Percentiles rank a stretch among this genome's conserved stretches.
These are phyloP conservation scores for Sequoiadendron giganteum DNA, from an alignment of 75 land plant species.

Conservation along the genomic window DNA sequence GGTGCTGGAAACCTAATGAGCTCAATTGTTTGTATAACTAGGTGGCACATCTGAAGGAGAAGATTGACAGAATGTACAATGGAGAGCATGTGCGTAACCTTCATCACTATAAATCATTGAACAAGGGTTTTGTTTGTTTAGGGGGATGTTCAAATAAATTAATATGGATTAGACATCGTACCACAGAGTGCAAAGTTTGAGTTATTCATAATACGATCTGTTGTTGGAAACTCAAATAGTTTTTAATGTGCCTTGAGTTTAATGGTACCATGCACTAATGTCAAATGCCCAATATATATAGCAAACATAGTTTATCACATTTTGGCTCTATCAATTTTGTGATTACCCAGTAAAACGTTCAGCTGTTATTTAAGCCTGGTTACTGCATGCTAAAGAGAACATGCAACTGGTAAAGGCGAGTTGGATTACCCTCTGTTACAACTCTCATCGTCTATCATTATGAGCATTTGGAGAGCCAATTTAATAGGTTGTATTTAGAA, in stretches of 20 bases:
- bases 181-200: constrained; percentile 5
- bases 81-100: constrained; percentile 69
- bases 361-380: neutral
- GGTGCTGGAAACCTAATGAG: constrained; percentile 1
- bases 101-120: neutral
- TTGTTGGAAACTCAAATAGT: neutral
- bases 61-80: constrained; percentile 77
- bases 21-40: constrained; percentile 10
- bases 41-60: constrained; percentile 77
- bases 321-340: neutral
- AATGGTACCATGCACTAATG: neutral
- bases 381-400: neutral
- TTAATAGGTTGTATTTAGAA: neutral
- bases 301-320: neutral
- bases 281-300: neutral
- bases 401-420: neutral
- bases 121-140: neutral
- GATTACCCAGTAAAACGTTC: neutral
- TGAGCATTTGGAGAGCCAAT: neutral
- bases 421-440: neutral
- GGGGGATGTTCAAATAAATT: neutral
- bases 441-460: neutral
- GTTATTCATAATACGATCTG: neutral
- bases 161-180: neutral
- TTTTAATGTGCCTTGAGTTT: neutral